Percentiles rank a stretch among this genome's conserved stretches.
phyloP scores from a whole-genome alignment of 2,329 filamentous ascomycete genomes.

The Pyrenophora tritici-repentis region DNA sequence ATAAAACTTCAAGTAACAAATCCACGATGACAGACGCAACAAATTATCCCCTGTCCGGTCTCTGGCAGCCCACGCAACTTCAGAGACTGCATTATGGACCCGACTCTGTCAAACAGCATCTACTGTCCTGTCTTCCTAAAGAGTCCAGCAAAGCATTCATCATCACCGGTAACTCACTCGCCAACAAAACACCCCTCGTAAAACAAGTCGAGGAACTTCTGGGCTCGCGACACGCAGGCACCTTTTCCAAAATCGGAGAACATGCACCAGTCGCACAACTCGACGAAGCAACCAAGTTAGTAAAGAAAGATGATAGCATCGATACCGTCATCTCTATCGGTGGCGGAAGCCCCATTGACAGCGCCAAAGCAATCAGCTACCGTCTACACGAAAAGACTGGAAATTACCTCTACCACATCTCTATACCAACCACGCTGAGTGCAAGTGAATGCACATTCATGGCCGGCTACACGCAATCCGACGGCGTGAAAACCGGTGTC shows the following conservation, averaged over 20 bases:
- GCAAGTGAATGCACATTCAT: constrained; percentile 61
- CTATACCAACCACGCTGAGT: constrained; percentile 50
- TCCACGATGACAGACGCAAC: constrained; percentile 50
- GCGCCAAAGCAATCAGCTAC: constrained; percentile 46
- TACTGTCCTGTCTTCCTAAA: constrained; percentile 52
- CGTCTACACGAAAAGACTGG: constrained; percentile 42
- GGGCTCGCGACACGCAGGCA: constrained; percentile 56
- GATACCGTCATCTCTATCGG: constrained; percentile 62
- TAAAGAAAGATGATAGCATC: constrained; percentile 52
- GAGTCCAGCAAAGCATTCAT: constrained; percentile 60
- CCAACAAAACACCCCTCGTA: constrained; percentile 59
- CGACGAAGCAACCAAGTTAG: constrained; percentile 56
- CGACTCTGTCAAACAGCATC: constrained; percentile 53
- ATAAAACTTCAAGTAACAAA: constrained; percentile 2
- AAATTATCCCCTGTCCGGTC: constrained; percentile 52
- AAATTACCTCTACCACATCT: constrained; percentile 46
- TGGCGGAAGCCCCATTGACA: constrained; percentile 61
- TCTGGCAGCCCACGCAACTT: constrained; percentile 58
- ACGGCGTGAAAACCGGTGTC: constrained; percentile 58
- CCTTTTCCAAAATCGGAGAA: constrained; percentile 60
- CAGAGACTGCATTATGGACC: constrained; percentile 58
- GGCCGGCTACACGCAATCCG: constrained; percentile 57
- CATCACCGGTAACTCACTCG: constrained; percentile 60
- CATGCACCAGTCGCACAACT: constrained; percentile 61
- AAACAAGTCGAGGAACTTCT: constrained; percentile 57